phyloP scores from a whole-genome alignment of 148 eudicot species.

The Gaultheria prostrata region DNA sequence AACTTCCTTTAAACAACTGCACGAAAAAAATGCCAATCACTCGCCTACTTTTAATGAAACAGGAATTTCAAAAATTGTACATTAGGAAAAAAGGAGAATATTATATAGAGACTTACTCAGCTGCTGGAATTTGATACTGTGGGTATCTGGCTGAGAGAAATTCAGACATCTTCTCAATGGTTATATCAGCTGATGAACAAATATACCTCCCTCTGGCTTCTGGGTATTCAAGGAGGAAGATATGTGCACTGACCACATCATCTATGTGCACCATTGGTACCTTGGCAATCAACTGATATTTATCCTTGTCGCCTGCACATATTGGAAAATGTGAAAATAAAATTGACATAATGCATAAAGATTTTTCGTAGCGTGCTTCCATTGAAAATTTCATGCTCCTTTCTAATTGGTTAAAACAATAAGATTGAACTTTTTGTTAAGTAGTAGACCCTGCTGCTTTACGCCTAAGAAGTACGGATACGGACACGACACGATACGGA shows the following conservation, averaged over 20 bases:
- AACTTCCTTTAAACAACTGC: slow-evolving; percentile 4
- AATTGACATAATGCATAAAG: not conserved
- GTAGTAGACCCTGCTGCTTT: not conserved
- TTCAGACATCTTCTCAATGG: slow-evolving; percentile 16
- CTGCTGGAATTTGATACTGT: slow-evolving; percentile 11
- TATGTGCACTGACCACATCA: slow-evolving; percentile 21
- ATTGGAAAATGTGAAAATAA: not conserved
- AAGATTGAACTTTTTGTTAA: not conserved
- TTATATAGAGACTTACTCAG: slow-evolving; percentile 14
- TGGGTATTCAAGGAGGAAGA: slow-evolving; percentile 26
- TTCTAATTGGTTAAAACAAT: not conserved
- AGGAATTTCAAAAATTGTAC: not conserved
- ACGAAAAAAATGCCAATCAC: not conserved
- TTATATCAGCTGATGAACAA: slow-evolving; percentile 14
- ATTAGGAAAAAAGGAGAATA: not conserved
- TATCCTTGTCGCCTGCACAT: not conserved
- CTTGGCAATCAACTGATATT: not conserved
- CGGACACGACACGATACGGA: too few species aligned
- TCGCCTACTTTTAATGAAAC: not conserved
- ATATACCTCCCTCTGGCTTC: slow-evolving; percentile 33
- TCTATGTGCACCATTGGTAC: slow-evolving; percentile 21
- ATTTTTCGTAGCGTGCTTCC: not conserved
- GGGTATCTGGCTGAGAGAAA: slow-evolving; percentile 25
- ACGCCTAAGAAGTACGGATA: too few species aligned
- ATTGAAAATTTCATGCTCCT: not conserved